These are phyloP conservation scores for Clohesyomyces aquaticus DNA, from an alignment of 495 filamentous ascomycete genomes.

Conservation along the genomic window DNA sequence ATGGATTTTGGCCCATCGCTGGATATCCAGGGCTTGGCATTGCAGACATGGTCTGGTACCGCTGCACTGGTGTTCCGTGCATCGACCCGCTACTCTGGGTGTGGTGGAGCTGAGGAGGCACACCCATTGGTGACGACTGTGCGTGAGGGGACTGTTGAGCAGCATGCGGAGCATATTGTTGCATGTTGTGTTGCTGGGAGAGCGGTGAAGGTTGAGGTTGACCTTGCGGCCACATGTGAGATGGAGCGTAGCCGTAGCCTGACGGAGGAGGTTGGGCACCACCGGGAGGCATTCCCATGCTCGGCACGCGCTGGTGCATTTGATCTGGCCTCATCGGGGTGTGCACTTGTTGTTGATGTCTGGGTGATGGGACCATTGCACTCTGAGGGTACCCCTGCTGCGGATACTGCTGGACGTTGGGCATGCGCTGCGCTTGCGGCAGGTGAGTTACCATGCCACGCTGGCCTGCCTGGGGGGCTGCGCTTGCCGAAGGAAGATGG, in stretches of 20 bases:
- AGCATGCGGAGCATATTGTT: conserved; percentile 51
- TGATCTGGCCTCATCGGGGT: conserved; percentile 53
- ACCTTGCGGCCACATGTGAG: conserved; percentile 54
- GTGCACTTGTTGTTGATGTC: conserved; percentile 59
- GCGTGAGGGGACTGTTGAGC: conserved; percentile 52
- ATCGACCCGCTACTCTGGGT: conserved; percentile 47
- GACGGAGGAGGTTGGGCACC: conserved; percentile 43
- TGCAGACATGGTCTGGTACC: conserved; percentile 44
- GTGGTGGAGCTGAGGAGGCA: conserved; percentile 66
- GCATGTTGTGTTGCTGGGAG: conserved; percentile 50
- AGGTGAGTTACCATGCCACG: conserved; percentile 30
- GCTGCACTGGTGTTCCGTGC: conserved; percentile 42
- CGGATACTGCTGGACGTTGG: conserved; percentile 56
- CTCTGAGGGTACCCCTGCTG: conserved; percentile 57
- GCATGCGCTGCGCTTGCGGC: conserved; percentile 54
- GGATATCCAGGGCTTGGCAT: conserved; percentile 51
- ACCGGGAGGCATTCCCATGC: conserved; percentile 39
- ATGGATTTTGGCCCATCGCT: conserved; percentile 56
- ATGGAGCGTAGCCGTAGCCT: conserved; percentile 56
- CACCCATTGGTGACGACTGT: conserved; percentile 45
- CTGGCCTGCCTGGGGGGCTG: conserved; percentile 37
- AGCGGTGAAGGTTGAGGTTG: conserved; percentile 62
- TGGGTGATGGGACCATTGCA: conserved; percentile 56
- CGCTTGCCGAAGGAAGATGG: conserved; percentile 54
- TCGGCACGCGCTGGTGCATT: conserved; percentile 52